Base-by-base conservation (phyloP, 2,329 filamentous ascomycete genomes). In the Aspergillus neotritici region DNA sequence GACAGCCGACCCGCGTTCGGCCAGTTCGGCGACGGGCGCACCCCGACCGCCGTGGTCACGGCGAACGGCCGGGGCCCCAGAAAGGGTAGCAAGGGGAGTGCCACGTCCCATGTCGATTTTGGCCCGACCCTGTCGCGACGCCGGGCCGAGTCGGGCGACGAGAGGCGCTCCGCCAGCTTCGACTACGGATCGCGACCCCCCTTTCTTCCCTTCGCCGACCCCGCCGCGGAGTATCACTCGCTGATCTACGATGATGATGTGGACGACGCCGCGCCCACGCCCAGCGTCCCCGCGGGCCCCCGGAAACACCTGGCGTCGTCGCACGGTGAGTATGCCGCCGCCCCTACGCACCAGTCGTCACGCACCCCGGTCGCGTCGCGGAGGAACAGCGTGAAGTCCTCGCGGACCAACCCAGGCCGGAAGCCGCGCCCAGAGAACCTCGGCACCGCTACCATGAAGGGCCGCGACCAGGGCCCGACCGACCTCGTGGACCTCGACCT, bases 251-350 rank as follows among this genome's bases (percentile, higher is more conserved):
- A 84, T 55, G 58, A 53, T 14, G 82, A 84, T 67, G 86, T 9
- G 21, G 82, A 84, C 67, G 86, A 93, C 61, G 86, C 88, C 40
- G 90, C 89, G 17, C 90, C 91, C 11, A 91, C 84, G 31, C 91
- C 91, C 4, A 90, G 82, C 21, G 76, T 96, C 30, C 88, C 87
- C 29, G 84, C 77, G 37, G 90, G 90, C 4, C 87, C 90, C 44
- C 80, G 88, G 49, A 70, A 77, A 52, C 56, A 66, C 35, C 68
- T 67, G 33, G 68, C 72, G 16, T 71, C 73, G n/a, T 34, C 64
- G 56, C 48, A 64, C 51, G 63, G 46, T 46, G 63, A 62, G 16
- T 55, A 54, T 61, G 34, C 51, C 39, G 48, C 39, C 38, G 50
- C 45, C 29, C 54, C 53, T 28, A 60, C 43, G 15, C 40, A 46